These are phyloP conservation scores for Lithospermum erythrorhizon DNA, from an alignment of 257 asterid genomes.

Conservation along the genomic window DNA sequence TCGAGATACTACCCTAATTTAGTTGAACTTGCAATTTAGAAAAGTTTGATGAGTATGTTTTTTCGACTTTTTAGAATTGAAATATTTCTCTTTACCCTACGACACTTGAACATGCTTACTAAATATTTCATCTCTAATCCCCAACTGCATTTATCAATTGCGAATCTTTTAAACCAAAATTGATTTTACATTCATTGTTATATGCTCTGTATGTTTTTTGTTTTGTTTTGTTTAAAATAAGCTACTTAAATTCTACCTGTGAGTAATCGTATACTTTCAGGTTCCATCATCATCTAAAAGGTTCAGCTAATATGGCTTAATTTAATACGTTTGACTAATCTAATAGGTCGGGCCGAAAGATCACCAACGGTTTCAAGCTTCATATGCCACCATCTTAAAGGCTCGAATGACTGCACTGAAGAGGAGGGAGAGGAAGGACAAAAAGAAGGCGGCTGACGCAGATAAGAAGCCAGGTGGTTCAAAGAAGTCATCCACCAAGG, in stretches of 20 bases:
- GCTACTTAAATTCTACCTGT: too few relatives aligned
- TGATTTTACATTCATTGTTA: too few relatives aligned
- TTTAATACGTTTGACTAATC: conserved; percentile 12
- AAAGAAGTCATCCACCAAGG: conserved; percentile 33
- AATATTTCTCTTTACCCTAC: not conserved
- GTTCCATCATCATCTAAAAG: not conserved
- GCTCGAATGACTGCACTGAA: conserved; percentile 66
- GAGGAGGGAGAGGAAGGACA: conserved; percentile 81
- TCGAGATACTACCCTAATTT: not conserved
- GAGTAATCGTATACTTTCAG: not conserved
- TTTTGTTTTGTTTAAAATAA: too few relatives aligned
- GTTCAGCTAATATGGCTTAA: conserved; percentile 5
- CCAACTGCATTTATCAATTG: too few relatives aligned
- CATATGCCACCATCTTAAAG: conserved; percentile 67
- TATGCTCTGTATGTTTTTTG: too few relatives aligned
- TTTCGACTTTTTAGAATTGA: too few relatives aligned
- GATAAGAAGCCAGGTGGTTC: conserved; percentile 33
- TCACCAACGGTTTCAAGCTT: conserved; percentile 69
- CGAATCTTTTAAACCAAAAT: too few relatives aligned
- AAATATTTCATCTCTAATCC: too few relatives aligned
- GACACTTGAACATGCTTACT: not conserved
- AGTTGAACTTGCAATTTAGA: too few relatives aligned
- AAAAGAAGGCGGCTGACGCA: conserved; percentile 47
- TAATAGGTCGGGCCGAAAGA: conserved; percentile 68
- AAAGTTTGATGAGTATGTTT: too few relatives aligned